A percentile compares a stretch with the other conserved stretches of the same genome.
Evolutionary conservation across 176 grass and related monocot species (phyloP).

Genomic region (Puya raimondii): DNA sequence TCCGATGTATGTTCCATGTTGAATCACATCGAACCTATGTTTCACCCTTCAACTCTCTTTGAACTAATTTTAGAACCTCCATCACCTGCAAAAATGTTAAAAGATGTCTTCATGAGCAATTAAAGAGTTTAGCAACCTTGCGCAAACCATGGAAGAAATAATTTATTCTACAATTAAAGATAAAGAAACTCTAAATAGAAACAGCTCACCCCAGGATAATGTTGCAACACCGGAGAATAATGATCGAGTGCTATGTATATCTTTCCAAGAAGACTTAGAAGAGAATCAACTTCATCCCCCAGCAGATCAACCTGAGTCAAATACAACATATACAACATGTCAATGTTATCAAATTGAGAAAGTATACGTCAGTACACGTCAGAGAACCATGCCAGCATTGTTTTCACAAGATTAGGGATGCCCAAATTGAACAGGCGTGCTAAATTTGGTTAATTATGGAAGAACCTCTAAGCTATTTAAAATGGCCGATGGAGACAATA

Average conservation of each 20-base stretch:
- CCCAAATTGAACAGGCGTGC: too few relatives aligned
- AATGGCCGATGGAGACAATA: too few relatives aligned
- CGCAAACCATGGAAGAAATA: not conserved
- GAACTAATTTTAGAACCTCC: constrained; percentile 22
- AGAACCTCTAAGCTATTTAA: too few relatives aligned
- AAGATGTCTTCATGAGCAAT: not conserved
- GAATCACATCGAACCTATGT: not conserved
- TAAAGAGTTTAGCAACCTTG: not conserved
- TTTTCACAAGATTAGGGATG: too few relatives aligned
- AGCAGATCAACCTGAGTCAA: constrained; percentile 64
- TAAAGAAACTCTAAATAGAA: not conserved
- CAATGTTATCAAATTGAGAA: not conserved
- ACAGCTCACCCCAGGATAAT: constrained; percentile 73
- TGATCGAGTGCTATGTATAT: constrained; percentile 75
- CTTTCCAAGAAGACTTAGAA: constrained; percentile 75
- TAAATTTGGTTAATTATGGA: too few relatives aligned
- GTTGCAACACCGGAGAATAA: constrained; percentile 81
- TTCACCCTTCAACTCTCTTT: constrained; percentile 21
- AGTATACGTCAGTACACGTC: too few relatives aligned
- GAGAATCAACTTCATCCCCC: constrained; percentile 67
- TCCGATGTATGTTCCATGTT: too few relatives aligned
- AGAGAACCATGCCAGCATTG: too few relatives aligned
- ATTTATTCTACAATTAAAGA: not conserved
- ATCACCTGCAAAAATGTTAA: constrained; percentile 25
- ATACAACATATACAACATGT: constrained; percentile 11